Evolutionary conservation across 352 stramenopile genomes (phyloP).

Genomic region (Plasmopara halstedii): DNA sequence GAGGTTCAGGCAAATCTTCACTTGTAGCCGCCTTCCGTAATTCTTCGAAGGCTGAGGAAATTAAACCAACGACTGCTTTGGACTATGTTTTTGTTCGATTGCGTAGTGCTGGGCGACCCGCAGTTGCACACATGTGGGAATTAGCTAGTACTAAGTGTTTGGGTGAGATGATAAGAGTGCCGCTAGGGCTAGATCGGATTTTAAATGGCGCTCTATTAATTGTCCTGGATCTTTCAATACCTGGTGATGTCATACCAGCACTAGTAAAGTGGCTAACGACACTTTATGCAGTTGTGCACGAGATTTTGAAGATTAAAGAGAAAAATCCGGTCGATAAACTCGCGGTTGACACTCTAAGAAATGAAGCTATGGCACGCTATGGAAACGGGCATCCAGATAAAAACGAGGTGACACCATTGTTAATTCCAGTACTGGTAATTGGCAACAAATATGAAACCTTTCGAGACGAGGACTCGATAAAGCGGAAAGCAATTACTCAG

Average conservation of each 20-base stretch:
- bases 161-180: slow-evolving; percentile 79
- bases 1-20: slow-evolving; percentile 73
- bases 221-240: slow-evolving; percentile 75
- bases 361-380: slow-evolving; percentile 46
- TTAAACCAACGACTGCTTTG: slow-evolving; percentile 88
- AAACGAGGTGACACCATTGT: slow-evolving; percentile 60
- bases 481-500: slow-evolving; percentile 77
- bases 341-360: slow-evolving; percentile 39
- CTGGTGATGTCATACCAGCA: slow-evolving; percentile 68
- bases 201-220: slow-evolving; percentile 71
- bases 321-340: slow-evolving; percentile 62
- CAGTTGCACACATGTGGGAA: slow-evolving; percentile 90
- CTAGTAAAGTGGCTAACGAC: slow-evolving; percentile 74
- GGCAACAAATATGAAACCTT: slow-evolving; percentile 89
- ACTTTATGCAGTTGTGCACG: slow-evolving; percentile 42
- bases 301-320: slow-evolving; percentile 55
- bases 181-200: slow-evolving; percentile 67
- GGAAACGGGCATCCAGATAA: slow-evolving; percentile 60
- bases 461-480: slow-evolving; percentile 77
- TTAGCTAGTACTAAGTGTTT: slow-evolving; percentile 76
- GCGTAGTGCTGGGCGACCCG: slow-evolving; percentile 36
- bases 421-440: slow-evolving; percentile 77
- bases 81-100: slow-evolving; percentile 86
- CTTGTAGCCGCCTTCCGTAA: slow-evolving; percentile 65
- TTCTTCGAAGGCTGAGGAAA: slow-evolving; percentile 65